Base-by-base conservation (phyloP, 2,329 filamentous ascomycete genomes). In the Pleoardoris graminearum region DNA sequence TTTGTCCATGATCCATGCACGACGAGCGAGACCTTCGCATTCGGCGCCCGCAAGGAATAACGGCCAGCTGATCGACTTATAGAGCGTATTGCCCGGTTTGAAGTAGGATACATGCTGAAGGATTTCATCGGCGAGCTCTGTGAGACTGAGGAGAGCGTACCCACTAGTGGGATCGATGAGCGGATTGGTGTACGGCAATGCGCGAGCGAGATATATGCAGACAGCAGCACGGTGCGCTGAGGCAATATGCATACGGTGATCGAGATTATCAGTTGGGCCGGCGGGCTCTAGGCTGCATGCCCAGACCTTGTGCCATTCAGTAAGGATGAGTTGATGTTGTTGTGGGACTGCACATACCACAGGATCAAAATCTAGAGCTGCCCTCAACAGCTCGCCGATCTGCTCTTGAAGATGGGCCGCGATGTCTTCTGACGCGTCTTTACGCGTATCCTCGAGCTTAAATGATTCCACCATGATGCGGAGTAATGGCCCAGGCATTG, bases 61-160 rank as follows among this genome's bases (percentile, higher is more conserved):
- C 1, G 82, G 81, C 82, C 82, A 85, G n/a, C 79, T 79, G 2
- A 81, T 83, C 7, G 80, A 82, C 63, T 84, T 85, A 72, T 83
- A 85, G 36, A 83, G 75, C 6, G 77, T 76, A 59, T 82, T 80
- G 2, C 73, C 66, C 17, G 77, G 75, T 23, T 72, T 73, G 30
- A 85, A 76, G 48, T 75, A 70, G 5, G 76, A 77, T 21, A 85
- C 72, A 53, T 83, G 78, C n/a, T 69, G 60, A 1, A 84, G 69
- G 32, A 82, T 80, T 29, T 82, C 80, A 21, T 73, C 63, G 3
- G 80, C 77, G 1, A 85, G 74, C 7, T 42, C 60, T 1, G 65
- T 63, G 8, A 72, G 47, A 29, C 62, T 69, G 48, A 72, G 63
- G 4, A 72, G 55, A 2, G 66, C 78, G 61, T 39, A 76, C 65